Base-by-base conservation (phyloP, 805 yeast genomes). In the Yarrowia keelungensis region DNA sequence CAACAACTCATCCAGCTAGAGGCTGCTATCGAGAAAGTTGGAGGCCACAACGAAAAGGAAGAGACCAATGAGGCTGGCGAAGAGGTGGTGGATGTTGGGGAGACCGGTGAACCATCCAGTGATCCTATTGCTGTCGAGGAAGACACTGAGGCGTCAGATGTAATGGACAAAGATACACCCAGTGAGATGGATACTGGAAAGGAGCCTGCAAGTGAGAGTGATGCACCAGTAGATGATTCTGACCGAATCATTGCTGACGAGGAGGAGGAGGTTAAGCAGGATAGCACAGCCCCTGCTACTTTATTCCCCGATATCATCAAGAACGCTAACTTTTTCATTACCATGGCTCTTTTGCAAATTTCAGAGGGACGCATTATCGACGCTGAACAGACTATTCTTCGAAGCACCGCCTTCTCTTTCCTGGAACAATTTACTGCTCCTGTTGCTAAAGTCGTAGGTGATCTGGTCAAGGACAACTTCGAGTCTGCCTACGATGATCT, bases 241-340 rank as follows among this genome's bases (percentile, higher is more conserved):
- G 46, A 56, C 62, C 16, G 45, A 14, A 53, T 53, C 12, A 15
- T 53, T 39, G 19, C 59, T 9, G 59, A 53, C n/a, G 45, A 39
- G 11, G 59, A 38, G 11, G 59, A 38, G 36, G 59, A 53, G 41
- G 15, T 32, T 2, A 16, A 45, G 5, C 36, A 26, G 47, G 8
- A 26, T 9, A 22, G 9, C 41, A 47, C 32, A 1, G 15, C 64
- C 5, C n/a, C 64, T 3, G 49, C 64, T 11, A 45, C 65, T 4
- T 43, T 45, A 12, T 59, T 45, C 14, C 65, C 65, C 2, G 65
- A 59, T 12, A 59, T 59, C 41, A 56, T 43, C 38, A 56, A 56
- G 39, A 56, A 42, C 32, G 65, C 65, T 43, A 43, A 42, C 36
- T 59, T 59, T 38, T 59, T 43, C 51, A 59, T 15, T 3, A 14